phyloP scores from a whole-genome alignment of 306 rosid genomes.

The Pachyrhizus erosus region DNA sequence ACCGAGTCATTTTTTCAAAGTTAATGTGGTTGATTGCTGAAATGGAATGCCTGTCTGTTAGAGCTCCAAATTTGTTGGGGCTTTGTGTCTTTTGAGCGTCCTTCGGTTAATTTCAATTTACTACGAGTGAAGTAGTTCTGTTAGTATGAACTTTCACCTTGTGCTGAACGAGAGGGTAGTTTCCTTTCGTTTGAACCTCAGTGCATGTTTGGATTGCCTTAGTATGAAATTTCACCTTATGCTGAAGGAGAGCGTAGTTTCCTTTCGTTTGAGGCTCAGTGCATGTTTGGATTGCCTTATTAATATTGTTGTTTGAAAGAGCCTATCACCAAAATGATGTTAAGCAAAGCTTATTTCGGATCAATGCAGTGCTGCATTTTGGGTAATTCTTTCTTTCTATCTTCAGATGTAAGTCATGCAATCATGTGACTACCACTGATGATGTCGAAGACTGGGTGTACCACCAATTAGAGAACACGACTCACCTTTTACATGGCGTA shows the following conservation, averaged over 20 bases:
- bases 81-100: constrained; percentile 1
- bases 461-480: constrained; percentile 85
- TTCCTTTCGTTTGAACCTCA: constrained; percentile 19
- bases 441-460: constrained; percentile 96
- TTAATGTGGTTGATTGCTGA: constrained; percentile 30
- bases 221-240: neutral
- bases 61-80: constrained; percentile 5
- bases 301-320: neutral
- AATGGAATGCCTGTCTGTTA: constrained; percentile 20
- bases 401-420: constrained; percentile 95
- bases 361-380: constrained; percentile 5
- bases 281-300: constrained; percentile 14
- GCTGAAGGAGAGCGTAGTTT: constrained; percentile 19
- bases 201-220: constrained; percentile 25
- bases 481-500: constrained; percentile 92
- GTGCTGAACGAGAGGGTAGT: constrained; percentile 22
- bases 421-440: constrained; percentile 81
- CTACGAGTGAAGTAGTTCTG: constrained; percentile 21
- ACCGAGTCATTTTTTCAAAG: constrained; percentile 26
- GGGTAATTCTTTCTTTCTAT: constrained; percentile 28
- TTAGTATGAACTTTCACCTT: constrained; percentile 3
- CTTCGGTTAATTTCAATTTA: constrained; percentile 18
- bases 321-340: constrained; percentile 21
- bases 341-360: neutral
- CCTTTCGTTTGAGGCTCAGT: constrained; percentile 17